Conservation (phyloP, 495 filamentous ascomycete species). For the Evernia prunastri region DNA sequence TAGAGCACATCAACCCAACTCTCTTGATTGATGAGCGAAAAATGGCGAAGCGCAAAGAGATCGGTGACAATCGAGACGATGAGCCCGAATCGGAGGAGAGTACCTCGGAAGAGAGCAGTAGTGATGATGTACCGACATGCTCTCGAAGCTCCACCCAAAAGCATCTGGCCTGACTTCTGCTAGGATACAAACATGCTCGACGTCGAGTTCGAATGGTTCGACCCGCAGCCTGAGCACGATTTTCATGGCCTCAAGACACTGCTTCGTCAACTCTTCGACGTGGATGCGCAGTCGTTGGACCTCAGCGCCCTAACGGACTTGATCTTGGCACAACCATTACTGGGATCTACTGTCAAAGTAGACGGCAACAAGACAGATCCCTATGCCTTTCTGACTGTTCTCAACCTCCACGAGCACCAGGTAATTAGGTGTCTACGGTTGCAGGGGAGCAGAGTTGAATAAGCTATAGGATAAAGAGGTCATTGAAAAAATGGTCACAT, state of each 20-base stretch:
- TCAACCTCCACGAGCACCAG: slow-evolving; percentile 76
- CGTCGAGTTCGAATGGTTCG: slow-evolving; percentile 98
- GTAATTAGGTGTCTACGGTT: slow-evolving; percentile 28
- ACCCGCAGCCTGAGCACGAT: slow-evolving; percentile 81
- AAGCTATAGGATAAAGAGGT: slow-evolving; percentile 57
- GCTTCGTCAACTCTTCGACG: slow-evolving; percentile 88
- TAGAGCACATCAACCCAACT: neutral
- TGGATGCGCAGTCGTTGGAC: slow-evolving; percentile 76
- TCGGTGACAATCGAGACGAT: slow-evolving; percentile 1
- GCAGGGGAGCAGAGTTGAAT: slow-evolving; percentile 5
- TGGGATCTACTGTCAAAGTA: slow-evolving; percentile 93
- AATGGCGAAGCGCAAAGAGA: slow-evolving; percentile 27
- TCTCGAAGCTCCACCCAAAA: slow-evolving; percentile 1
- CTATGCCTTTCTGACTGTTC: slow-evolving; percentile 85
- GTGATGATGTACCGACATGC: slow-evolving; percentile 26
- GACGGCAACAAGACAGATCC: slow-evolving; percentile 92
- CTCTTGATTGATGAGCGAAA: slow-evolving; percentile 6
- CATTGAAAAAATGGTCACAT: slow-evolving; percentile 60
- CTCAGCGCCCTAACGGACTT: slow-evolving; percentile 80
- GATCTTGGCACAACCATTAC: slow-evolving; percentile 77
- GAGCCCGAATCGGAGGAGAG: slow-evolving; percentile 21
- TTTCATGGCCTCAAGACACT: slow-evolving; percentile 93
- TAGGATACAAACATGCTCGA: slow-evolving; percentile 86
- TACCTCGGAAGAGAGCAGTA: slow-evolving; percentile 27
- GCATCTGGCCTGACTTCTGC: slow-evolving; percentile 12